phyloP scores from a whole-genome alignment of 1,284 basidiomycete species.

The Boletellus dicymbophilus region DNA sequence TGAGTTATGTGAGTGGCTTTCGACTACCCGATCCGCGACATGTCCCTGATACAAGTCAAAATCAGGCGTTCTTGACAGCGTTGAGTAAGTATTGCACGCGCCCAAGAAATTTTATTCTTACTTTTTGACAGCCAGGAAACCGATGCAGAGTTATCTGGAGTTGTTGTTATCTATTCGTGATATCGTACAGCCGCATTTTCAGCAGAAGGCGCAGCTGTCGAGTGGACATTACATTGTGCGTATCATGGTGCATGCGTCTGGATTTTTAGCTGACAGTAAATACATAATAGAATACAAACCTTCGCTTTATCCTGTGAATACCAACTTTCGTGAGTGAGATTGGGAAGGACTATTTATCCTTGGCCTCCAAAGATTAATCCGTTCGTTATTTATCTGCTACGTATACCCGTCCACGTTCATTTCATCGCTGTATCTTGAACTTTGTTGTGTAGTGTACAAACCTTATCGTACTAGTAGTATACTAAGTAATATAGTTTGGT shows the following conservation, averaged over 20 bases:
- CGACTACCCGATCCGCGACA: background rate
- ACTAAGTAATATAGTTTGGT: too few relatives aligned
- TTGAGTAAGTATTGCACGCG: constrained; percentile 42
- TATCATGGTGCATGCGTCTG: constrained; percentile 4
- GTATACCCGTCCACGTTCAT: background rate
- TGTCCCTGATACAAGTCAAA: background rate
- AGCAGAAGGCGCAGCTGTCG: constrained; percentile 80
- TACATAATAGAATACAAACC: constrained; percentile 25
- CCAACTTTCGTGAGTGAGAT: background rate
- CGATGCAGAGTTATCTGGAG: constrained; percentile 74
- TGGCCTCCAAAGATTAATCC: background rate
- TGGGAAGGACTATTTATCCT: constrained; percentile 6
- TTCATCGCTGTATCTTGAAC: background rate
- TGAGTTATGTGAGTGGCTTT: constrained; percentile 56
- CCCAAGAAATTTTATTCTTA: background rate
- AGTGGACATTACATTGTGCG: constrained; percentile 73
- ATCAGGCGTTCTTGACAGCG: constrained; percentile 68
- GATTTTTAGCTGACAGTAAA: constrained; percentile 7
- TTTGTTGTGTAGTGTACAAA: constrained; percentile 3
- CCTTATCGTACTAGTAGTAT: too few relatives aligned
- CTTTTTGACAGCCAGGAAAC: constrained; percentile 48
- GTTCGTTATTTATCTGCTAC: constrained; percentile 5
- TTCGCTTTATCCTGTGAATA: constrained; percentile 31
- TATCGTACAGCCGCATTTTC: constrained; percentile 64
- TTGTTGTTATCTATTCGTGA: constrained; percentile 67